phyloP scores from a whole-genome alignment of 1,284 basidiomycete species.

The Fomitopsis palustris region DNA sequence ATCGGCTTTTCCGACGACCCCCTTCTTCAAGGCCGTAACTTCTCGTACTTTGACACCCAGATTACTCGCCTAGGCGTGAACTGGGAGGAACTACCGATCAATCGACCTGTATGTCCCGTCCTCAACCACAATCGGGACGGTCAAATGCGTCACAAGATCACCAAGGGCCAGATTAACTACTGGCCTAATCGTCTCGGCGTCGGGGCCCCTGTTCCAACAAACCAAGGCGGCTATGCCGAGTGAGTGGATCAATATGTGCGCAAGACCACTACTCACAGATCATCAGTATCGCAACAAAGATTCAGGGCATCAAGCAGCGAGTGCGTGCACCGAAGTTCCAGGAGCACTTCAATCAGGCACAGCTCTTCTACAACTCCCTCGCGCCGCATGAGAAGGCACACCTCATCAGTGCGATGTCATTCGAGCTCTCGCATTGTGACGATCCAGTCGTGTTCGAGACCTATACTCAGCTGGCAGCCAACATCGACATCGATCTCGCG shows the following conservation, averaged over 20 bases:
- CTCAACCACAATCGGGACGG: constrained; percentile 75
- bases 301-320: constrained; percentile 68
- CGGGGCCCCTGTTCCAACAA: constrained; percentile 43
- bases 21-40: constrained; percentile 79
- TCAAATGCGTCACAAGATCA: constrained; percentile 52
- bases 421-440: constrained; percentile 79
- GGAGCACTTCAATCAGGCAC: constrained; percentile 67
- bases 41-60: constrained; percentile 83
- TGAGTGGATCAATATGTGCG: constrained; percentile 25
- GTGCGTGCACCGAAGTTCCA: constrained; percentile 69
- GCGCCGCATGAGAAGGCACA: constrained; percentile 63
- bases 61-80: constrained; percentile 72
- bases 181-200: constrained; percentile 69
- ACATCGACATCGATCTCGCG: constrained; percentile 70
- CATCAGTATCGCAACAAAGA: constrained; percentile 42
- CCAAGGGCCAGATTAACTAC: constrained; percentile 64
- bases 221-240: constrained; percentile 61
- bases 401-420: constrained; percentile 62
- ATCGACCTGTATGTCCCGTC: constrained; percentile 79
- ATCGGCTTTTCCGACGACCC: constrained; percentile 83
- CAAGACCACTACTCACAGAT: neutral
- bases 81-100: constrained; percentile 76
- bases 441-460: constrained; percentile 67
- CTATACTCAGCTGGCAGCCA: constrained; percentile 63
- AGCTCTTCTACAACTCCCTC: constrained; percentile 82